These are phyloP conservation scores for Penicillium frequentans DNA, from an alignment of 2,329 filamentous ascomycete genomes.

Conservation along the genomic window DNA sequence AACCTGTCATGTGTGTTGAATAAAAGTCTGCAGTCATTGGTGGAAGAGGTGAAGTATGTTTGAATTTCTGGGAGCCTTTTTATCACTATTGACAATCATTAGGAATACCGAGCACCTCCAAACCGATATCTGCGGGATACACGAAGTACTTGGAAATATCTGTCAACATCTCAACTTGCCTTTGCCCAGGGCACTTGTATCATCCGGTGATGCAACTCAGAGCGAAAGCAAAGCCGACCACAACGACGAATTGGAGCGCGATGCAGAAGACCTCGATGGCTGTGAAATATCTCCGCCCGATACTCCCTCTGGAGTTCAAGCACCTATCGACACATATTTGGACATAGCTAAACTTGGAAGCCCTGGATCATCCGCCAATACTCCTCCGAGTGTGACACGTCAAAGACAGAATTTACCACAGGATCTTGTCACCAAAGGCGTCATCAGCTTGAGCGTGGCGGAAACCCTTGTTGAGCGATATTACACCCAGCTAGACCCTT, in stretches of 20 bases:
- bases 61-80: background rate
- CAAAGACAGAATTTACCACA: constrained; percentile 12
- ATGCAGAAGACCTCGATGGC: constrained; percentile 33
- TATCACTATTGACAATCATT: background rate
- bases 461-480: constrained; percentile 45
- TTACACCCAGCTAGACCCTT: constrained; percentile 47
- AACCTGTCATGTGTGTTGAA: constrained; percentile 50
- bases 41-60: constrained; percentile 43
- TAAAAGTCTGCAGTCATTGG: constrained; percentile 47
- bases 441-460: constrained; percentile 44
- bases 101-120: constrained; percentile 36
- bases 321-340: constrained; percentile 38
- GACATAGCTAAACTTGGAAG: constrained; percentile 37
- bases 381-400: constrained; percentile 26
- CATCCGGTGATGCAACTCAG: background rate
- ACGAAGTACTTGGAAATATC: constrained; percentile 29
- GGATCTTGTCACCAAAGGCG: constrained; percentile 49
- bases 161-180: constrained; percentile 37
- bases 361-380: constrained; percentile 28
- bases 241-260: constrained; percentile 4
- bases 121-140: constrained; percentile 30
- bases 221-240: background rate
- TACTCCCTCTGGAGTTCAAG: constrained; percentile 35
- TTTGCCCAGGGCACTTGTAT: constrained; percentile 15
- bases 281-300: constrained; percentile 36